Percentiles rank a stretch among this genome's conserved stretches.
Conservation (phyloP, 176 grass and related monocot species). For the Leersia perrieri region DNA sequence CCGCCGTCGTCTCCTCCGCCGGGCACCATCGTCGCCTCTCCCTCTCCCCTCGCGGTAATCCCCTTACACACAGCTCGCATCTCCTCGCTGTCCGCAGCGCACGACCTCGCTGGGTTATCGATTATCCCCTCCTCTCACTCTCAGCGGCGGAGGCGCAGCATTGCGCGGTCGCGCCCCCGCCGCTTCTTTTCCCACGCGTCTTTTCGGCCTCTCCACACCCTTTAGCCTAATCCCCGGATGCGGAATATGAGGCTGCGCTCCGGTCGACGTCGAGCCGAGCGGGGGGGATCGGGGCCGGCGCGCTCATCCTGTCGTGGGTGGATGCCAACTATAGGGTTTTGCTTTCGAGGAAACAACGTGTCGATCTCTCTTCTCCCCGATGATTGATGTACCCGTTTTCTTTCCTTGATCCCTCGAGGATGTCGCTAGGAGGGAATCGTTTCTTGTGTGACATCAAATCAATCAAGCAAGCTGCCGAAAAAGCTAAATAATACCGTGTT, state of each 20-base stretch:
- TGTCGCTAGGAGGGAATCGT: conserved; percentile 40
- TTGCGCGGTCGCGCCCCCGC: neutral
- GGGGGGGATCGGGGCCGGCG: conserved; percentile 20
- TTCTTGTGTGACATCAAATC: conserved; percentile 28
- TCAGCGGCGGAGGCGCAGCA: neutral
- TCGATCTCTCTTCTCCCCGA: conserved; percentile 28
- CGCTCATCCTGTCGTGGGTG: conserved; percentile 33
- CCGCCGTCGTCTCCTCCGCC: neutral
- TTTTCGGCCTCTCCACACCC: neutral
- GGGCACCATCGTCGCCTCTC: neutral
- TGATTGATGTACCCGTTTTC: conserved; percentile 11
- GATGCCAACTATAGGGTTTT: conserved; percentile 20
- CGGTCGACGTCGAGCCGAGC: conserved; percentile 26
- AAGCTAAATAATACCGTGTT: conserved; percentile 15
- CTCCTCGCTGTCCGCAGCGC: neutral
- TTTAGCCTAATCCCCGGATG: conserved; percentile 29
- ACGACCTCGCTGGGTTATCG: neutral
- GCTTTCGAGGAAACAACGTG: conserved; percentile 46
- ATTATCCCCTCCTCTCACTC: neutral
- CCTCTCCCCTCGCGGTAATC: conserved; percentile 18
- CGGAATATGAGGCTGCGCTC: conserved; percentile 26
- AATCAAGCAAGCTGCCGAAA: conserved; percentile 29
- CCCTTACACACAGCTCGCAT: neutral
- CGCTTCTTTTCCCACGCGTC: neutral
- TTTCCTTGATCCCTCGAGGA: conserved; percentile 25